Percentiles rank a stretch among this genome's conserved stretches.
Conservation (phyloP, 2,329 filamentous ascomycete species). For the Scedosporium minutisporum region DNA sequence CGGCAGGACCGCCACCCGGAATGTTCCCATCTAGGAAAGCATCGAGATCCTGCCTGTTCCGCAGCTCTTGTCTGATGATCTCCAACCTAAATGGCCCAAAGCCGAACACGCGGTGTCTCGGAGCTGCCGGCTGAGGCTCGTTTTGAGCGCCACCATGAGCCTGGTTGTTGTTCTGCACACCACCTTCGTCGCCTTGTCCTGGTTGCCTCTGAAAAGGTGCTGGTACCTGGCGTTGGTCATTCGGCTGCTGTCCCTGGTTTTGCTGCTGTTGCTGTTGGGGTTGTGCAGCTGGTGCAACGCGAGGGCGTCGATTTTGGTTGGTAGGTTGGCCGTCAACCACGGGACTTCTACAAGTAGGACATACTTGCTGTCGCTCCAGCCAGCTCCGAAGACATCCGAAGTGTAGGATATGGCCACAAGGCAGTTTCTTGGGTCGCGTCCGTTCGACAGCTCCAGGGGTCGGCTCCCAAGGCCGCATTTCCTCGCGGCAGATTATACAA, state of each 20-base stretch:
- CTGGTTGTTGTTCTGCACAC: not conserved
- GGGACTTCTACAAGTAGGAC: slow-evolving; percentile 82
- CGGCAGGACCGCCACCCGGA: not conserved
- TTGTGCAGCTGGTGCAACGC: slow-evolving; percentile 12
- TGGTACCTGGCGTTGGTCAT: slow-evolving; percentile 13
- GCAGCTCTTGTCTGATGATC: slow-evolving; percentile 8
- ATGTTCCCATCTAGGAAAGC: slow-evolving; percentile 6
- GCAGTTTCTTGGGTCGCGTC: slow-evolving; percentile 85
- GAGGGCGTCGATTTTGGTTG: slow-evolving; percentile 13
- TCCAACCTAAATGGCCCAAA: slow-evolving; percentile 11
- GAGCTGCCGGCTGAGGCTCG: slow-evolving; percentile 4
- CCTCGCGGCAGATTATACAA: slow-evolving; percentile 95
- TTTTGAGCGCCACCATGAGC: not conserved
- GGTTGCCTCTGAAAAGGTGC: slow-evolving; percentile 3
- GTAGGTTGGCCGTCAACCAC: slow-evolving; percentile 49
- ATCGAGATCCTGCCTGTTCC: slow-evolving; percentile 5
- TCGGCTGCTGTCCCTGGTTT: slow-evolving; percentile 8
- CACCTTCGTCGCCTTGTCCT: not conserved
- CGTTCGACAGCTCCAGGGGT: slow-evolving; percentile 68
- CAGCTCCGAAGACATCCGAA: slow-evolving; percentile 92
- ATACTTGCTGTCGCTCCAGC: slow-evolving; percentile 95
- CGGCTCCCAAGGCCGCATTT: slow-evolving; percentile 74
- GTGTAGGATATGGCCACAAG: slow-evolving; percentile 91
- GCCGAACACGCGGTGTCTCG: slow-evolving; percentile 24
- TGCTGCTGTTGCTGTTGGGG: slow-evolving; percentile 22